Evolutionary conservation across 345 rosid genomes (phyloP).

Genomic region (Linum trigynum): DNA sequence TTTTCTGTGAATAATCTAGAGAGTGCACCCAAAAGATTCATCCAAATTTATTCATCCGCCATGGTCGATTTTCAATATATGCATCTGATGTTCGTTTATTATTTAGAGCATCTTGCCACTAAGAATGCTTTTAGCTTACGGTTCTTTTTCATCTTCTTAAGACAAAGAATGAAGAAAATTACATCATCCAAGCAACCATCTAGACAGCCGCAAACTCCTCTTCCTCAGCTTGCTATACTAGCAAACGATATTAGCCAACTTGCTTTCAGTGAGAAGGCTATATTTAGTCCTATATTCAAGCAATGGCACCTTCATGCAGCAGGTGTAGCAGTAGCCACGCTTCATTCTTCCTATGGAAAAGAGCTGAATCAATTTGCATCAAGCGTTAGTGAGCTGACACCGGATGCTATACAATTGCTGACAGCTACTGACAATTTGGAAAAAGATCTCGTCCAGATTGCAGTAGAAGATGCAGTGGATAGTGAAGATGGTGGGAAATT

Average conservation of each 20-base stretch:
- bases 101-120: too few relatives aligned
- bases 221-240: conserved; percentile 83
- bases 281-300: conserved; percentile 90
- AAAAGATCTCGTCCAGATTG: conserved; percentile 94
- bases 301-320: conserved; percentile 97
- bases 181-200: conserved; percentile 92
- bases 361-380: conserved; percentile 82
- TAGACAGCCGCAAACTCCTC: conserved; percentile 66
- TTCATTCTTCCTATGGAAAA: conserved; percentile 84
- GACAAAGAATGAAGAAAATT: conserved; percentile 91
- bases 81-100: too few relatives aligned
- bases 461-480: conserved; percentile 97
- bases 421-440: conserved; percentile 94
- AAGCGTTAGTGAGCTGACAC: conserved; percentile 67
- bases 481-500: conserved; percentile 98
- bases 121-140: too few relatives aligned
- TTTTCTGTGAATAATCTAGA: too few relatives aligned
- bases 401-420: conserved; percentile 78
- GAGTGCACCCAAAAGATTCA: too few relatives aligned
- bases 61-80: too few relatives aligned
- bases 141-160: too few relatives aligned
- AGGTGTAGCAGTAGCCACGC: conserved; percentile 97
- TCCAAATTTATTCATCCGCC: too few relatives aligned
- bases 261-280: conserved; percentile 62
- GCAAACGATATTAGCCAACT: conserved; percentile 91